Base-by-base conservation (phyloP, 305 asterid genomes). In the Salvia sclarea region DNA sequence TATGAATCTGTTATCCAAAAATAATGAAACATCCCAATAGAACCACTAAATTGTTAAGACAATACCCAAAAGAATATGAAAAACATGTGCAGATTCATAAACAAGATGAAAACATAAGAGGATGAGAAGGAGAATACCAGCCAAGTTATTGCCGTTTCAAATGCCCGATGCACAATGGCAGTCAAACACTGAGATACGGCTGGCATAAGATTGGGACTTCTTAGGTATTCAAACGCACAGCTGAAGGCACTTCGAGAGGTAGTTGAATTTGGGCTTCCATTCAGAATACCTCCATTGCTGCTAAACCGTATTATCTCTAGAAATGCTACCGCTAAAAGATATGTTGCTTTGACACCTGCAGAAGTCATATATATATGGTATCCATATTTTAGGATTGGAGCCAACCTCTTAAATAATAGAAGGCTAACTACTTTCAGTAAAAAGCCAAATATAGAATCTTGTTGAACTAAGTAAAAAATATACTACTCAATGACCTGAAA, bases 221-320 rank as follows among this genome's bases (percentile, higher is more conserved):
- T 88, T 75, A 95, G 82, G 75, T 95, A 95, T 80, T 95, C 99
- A 72, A 95, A 92, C 72, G 85, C 99, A 79, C 98, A 92, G 79
- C 90, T 85, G 81, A 95, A 95, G 61, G 99, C 96, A 88, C 99
- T 95, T 75, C 86, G 84, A 79, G 97, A 89, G 70, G 94, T 84
- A 41, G 83, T 76, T 56, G 89, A 82, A 68, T 67, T 83, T 49
- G 86, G 84, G 81, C 80, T 85, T 78, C 96, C 92, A 80, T 90
- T 95, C 43, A 95, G 95, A 78, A 92, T 82, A 57, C 99, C 99
- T 74, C 99, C 99, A 68, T 95, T 95, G 92, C 99, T 95, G 83
- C 91, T 92, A 84, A 95, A 95, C 56, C 99, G 83, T 75, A 88
- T 92, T 72, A 95, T 92, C 90, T 95, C 99, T 73, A 95, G 69